phyloP scores from a whole-genome alignment of 148 eudicot species.

The Spergularia marina region DNA sequence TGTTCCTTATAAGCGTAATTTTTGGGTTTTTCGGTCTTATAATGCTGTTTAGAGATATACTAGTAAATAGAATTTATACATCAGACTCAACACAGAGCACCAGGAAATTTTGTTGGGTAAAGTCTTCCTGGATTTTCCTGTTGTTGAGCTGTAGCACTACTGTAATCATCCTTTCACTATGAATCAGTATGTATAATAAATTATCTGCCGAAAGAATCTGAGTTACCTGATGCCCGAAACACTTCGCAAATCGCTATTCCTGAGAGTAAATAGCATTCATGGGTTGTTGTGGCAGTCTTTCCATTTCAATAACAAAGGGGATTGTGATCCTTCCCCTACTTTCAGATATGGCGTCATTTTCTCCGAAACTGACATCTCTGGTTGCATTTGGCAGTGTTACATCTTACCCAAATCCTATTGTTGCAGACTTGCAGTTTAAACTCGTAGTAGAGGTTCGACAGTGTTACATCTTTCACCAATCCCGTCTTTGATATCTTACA shows the following conservation, averaged over 20 bases:
- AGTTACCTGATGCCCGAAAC: neutral
- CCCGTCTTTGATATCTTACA: neutral
- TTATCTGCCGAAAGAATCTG: neutral
- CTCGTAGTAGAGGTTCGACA: neutral
- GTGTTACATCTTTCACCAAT: neutral
- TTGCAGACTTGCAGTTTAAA: neutral
- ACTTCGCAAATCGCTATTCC: neutral
- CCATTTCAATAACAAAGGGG: no score
- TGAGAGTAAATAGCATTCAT: neutral
- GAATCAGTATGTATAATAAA: slow-evolving; percentile 20
- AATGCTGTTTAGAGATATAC: slow-evolving; percentile 44
- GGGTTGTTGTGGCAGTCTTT: no score
- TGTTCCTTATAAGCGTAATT: slow-evolving; percentile 56
- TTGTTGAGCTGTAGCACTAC: slow-evolving; percentile 57
- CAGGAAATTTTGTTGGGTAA: slow-evolving; percentile 79
- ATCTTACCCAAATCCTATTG: neutral
- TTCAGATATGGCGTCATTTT: neutral
- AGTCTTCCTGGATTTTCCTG: slow-evolving; percentile 70
- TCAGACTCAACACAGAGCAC: slow-evolving; percentile 25
- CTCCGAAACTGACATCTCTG: no score
- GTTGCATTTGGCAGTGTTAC: neutral
- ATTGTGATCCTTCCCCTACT: no score
- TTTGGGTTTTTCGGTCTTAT: slow-evolving; percentile 59
- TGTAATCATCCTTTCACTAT: slow-evolving; percentile 59
- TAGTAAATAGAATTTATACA: slow-evolving; percentile 44